Conservation (phyloP, 148 eudicot genomes). For the Fagopyrum homotropicum region DNA sequence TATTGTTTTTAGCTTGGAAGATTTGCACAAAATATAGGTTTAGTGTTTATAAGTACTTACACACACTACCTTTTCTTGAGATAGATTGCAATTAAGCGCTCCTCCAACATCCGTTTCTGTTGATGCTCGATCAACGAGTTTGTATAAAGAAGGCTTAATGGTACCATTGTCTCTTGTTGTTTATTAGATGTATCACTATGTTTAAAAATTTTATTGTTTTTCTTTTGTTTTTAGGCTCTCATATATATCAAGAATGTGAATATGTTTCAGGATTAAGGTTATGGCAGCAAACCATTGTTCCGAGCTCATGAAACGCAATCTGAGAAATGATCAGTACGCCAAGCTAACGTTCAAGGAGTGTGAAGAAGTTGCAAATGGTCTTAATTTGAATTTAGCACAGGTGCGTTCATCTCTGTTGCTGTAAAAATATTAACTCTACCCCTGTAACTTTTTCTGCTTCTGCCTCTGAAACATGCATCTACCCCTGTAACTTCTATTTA, state of each 20-base stretch:
- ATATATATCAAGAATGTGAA: no score
- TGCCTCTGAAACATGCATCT: no score
- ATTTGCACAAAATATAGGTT: background rate
- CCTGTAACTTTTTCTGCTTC: no score
- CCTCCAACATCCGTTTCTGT: constrained; percentile 73
- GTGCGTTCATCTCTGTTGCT: constrained; percentile 24
- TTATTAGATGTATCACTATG: no score
- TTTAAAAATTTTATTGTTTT: no score
- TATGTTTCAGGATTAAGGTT: no score
- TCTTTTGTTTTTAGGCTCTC: no score
- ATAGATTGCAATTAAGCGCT: constrained; percentile 62
- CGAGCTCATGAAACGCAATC: constrained; percentile 65
- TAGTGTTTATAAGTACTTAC: background rate
- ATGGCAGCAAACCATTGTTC: constrained; percentile 88
- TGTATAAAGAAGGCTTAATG: constrained; percentile 72
- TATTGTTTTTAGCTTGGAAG: background rate
- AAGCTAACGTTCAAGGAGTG: constrained; percentile 75
- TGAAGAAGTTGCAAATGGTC: constrained; percentile 73
- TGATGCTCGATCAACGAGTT: constrained; percentile 19
- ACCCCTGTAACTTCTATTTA: no score
- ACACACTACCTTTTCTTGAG: constrained; percentile 17
- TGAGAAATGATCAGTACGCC: constrained; percentile 42
- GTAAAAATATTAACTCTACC: no score
- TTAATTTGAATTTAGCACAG: constrained; percentile 83
- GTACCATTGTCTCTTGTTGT: constrained; percentile 60